phyloP scores from a whole-genome alignment of 2,329 filamentous ascomycete species.

The Triangularia setosa region DNA sequence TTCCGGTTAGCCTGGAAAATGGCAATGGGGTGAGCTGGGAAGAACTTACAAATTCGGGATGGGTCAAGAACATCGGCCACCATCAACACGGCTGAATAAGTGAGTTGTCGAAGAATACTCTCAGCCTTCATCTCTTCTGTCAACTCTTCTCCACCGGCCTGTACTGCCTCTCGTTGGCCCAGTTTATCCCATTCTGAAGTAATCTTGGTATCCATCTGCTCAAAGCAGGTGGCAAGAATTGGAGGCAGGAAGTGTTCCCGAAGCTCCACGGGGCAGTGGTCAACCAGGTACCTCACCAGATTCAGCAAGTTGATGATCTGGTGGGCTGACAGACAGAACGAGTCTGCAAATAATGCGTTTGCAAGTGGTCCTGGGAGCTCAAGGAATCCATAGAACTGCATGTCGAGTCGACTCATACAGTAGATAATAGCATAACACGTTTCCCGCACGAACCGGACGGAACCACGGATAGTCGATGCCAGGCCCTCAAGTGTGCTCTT shows the following conservation, averaged over 20 bases:
- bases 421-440: conserved; percentile 92
- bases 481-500: conserved; percentile 89
- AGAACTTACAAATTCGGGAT: conserved; percentile 40
- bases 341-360: conserved; percentile 77
- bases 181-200: conserved; percentile 81
- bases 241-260: conserved; percentile 79
- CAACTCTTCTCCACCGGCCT: conserved; percentile 70
- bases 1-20: neutral
- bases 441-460: conserved; percentile 85
- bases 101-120: conserved; percentile 88
- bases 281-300: conserved; percentile 80
- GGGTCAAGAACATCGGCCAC: conserved; percentile 86
- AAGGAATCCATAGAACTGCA: conserved; percentile 84
- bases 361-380: conserved; percentile 81
- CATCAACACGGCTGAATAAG: conserved; percentile 87
- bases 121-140: conserved; percentile 98
- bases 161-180: conserved; percentile 56
- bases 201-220: conserved; percentile 83
- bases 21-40: neutral
- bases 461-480: conserved; percentile 85
- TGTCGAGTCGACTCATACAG: conserved; percentile 82
- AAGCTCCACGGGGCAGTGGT: conserved; percentile 80
- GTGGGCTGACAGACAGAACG: conserved; percentile 79
- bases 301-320: conserved; percentile 93
- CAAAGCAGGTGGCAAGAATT: conserved; percentile 75